Percentiles rank a stretch among this genome's conserved stretches.
These are phyloP conservation scores for Pseudonectria buxi DNA, from an alignment of 2,329 filamentous ascomycete genomes.

Conservation along the genomic window DNA sequence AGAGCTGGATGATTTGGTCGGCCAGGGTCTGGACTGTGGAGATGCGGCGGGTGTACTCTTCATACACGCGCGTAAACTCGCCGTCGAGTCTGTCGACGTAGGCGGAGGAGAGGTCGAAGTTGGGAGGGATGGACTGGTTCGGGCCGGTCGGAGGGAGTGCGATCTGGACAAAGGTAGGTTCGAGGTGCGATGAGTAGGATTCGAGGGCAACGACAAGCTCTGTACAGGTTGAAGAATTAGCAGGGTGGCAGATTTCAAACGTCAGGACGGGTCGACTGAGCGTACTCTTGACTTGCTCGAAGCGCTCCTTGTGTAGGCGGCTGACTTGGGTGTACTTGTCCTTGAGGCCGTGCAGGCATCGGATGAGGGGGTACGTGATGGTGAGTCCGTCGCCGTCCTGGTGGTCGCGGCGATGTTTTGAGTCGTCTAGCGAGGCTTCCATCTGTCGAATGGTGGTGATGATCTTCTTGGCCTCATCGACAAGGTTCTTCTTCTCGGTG, in stretches of 20 bases:
- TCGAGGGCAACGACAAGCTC: conserved; percentile 90
- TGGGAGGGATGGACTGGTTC: conserved; percentile 68
- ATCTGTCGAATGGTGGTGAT: conserved; percentile 87
- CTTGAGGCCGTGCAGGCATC: conserved; percentile 72
- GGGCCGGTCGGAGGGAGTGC: conserved; percentile 75
- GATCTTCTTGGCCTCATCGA: conserved; percentile 81
- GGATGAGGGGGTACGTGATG: conserved; percentile 75
- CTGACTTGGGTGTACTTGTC: conserved; percentile 78
- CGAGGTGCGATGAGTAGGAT: conserved; percentile 93
- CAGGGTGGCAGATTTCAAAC: neutral
- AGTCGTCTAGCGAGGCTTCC: conserved; percentile 81
- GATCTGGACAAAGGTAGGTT: conserved; percentile 79
- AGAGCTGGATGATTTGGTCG: conserved; percentile 86
- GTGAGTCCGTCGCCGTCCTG: conserved; percentile 62
- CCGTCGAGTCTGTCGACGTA: conserved; percentile 82
- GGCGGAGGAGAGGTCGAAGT: conserved; percentile 84
- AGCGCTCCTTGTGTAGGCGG: conserved; percentile 82
- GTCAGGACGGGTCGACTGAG: neutral
- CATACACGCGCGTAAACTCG: conserved; percentile 91
- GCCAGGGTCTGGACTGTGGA: conserved; percentile 65
- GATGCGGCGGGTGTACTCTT: conserved; percentile 86
- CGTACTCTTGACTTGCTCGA: conserved; percentile 91
- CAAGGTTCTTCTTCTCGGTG: conserved; percentile 80
- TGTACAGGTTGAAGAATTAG: conserved; percentile 34
- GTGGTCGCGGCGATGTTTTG: conserved; percentile 56